These are phyloP conservation scores for Gracilaria vermiculophylla DNA, from an alignment of 23 red algal genomes.

Conservation along the genomic window DNA sequence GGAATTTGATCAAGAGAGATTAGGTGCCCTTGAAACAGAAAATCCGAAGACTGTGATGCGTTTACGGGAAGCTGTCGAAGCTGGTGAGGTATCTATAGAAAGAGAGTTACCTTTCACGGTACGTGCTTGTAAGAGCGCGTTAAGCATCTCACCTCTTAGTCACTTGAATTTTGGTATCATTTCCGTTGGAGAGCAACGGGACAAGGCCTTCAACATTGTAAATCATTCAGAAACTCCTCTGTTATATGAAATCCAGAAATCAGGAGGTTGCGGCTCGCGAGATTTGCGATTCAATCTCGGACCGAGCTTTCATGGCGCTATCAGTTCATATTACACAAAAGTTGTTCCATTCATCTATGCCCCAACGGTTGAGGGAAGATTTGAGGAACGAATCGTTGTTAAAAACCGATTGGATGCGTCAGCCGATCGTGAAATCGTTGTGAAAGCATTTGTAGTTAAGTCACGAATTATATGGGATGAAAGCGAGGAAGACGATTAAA, in stretches of 20 bases:
- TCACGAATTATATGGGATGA: not conserved
- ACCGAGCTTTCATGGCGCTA: slow-evolving; percentile 49
- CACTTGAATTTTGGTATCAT: slow-evolving; percentile 90
- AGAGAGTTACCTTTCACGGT: slow-evolving; percentile 69
- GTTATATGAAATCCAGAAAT: slow-evolving; percentile 85
- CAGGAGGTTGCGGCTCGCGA: slow-evolving; percentile 3
- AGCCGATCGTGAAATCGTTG: slow-evolving; percentile 60
- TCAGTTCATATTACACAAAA: slow-evolving; percentile 83
- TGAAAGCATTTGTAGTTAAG: slow-evolving; percentile 67
- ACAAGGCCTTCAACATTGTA: slow-evolving; percentile 82
- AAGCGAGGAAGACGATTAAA: not conserved
- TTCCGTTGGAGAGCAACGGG: slow-evolving; percentile 73
- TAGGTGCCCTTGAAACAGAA: slow-evolving; percentile 11
- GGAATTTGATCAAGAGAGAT: slow-evolving; percentile 67
- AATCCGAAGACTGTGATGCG: not conserved
- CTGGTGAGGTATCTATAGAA: slow-evolving; percentile 23
- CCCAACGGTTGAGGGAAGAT: slow-evolving; percentile 66
- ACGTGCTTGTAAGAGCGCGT: slow-evolving; percentile 72
- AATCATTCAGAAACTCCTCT: slow-evolving; percentile 85
- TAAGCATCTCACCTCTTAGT: slow-evolving; percentile 77
- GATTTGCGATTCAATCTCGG: slow-evolving; percentile 81
- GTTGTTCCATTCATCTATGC: slow-evolving; percentile 87
- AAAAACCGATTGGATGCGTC: slow-evolving; percentile 78
- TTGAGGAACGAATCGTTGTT: slow-evolving; percentile 76
- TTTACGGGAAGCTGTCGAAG: slow-evolving; percentile 10